These are phyloP conservation scores for Thelonectria discophora DNA, from an alignment of 2,329 filamentous ascomycete species.

Conservation along the genomic window DNA sequence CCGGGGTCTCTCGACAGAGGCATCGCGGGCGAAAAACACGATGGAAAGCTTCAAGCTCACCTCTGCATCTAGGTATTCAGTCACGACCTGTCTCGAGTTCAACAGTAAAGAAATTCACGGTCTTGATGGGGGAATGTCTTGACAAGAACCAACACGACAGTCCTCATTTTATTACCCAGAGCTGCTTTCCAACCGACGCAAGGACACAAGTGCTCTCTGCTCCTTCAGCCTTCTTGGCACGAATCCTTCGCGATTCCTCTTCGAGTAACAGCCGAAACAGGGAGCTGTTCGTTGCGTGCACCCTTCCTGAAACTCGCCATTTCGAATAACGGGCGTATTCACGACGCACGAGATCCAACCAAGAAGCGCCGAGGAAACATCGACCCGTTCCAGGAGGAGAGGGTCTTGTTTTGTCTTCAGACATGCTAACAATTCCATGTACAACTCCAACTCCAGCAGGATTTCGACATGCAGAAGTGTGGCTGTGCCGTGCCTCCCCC, in stretches of 20 bases:
- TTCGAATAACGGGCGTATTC: background rate
- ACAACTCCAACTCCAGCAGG: background rate
- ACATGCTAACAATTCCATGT: background rate
- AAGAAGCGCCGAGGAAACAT: background rate
- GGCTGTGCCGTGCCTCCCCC: slow-evolving; percentile 7
- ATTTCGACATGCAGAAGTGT: background rate
- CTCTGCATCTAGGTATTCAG: background rate
- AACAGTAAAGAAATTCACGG: background rate
- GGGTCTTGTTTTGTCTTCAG: too few species aligned
- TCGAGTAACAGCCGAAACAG: slow-evolving; percentile 17
- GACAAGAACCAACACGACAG: background rate
- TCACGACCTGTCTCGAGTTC: background rate
- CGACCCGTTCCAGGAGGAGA: too few species aligned
- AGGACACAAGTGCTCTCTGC: background rate
- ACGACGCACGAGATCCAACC: background rate
- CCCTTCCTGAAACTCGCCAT: background rate
- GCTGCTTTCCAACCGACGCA: too few species aligned
- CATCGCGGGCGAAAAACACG: background rate
- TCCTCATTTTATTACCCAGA: too few species aligned
- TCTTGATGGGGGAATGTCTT: background rate
- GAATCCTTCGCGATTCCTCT: slow-evolving; percentile 6
- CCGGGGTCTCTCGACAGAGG: background rate
- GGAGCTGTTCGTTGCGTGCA: background rate
- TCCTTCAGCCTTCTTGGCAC: background rate
- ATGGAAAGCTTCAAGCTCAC: background rate